These are phyloP conservation scores for Tetracladium setigerum DNA, from an alignment of 495 filamentous ascomycete genomes.

Conservation along the genomic window DNA sequence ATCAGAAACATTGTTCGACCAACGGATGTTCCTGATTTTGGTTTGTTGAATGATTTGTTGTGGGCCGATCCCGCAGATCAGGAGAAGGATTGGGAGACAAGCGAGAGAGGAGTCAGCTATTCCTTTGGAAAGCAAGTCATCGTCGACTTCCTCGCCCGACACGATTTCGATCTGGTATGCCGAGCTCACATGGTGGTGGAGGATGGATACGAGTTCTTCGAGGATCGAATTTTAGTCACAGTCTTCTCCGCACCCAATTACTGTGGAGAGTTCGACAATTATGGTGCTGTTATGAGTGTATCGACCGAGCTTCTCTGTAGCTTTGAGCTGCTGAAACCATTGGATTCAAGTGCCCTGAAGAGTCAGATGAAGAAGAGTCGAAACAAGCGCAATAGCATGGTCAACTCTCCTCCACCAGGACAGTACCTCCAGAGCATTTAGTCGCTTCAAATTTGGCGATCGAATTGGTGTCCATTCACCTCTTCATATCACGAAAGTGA, in stretches of 20 bases:
- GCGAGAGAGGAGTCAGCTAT: constrained; percentile 95
- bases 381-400: constrained; percentile 80
- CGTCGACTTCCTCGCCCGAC: constrained; percentile 85
- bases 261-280: constrained; percentile 98
- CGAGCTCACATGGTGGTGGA: constrained; percentile 99
- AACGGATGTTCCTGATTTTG: constrained; percentile 97
- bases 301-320: constrained; percentile 89
- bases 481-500: too few relatives aligned
- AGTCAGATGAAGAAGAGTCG: constrained; percentile 98
- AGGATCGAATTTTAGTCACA: constrained; percentile 88
- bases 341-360: constrained; percentile 96
- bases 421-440: constrained; percentile 47
- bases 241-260: constrained; percentile 99
- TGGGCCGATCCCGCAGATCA: constrained; percentile 99
- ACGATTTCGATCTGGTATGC: constrained; percentile 97
- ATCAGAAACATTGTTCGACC: constrained; percentile 92
- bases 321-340: constrained; percentile 92
- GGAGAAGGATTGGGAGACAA: constrained; percentile 96
- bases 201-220: constrained; percentile 99
- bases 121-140: constrained; percentile 99
- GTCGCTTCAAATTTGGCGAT: not conserved
- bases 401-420: constrained; percentile 76
- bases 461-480: too few relatives aligned
- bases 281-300: constrained; percentile 98
- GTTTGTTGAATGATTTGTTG: constrained; percentile 88